These are phyloP conservation scores for Colletotrichum tabaci DNA, from an alignment of 2,329 filamentous ascomycete genomes.

Conservation along the genomic window DNA sequence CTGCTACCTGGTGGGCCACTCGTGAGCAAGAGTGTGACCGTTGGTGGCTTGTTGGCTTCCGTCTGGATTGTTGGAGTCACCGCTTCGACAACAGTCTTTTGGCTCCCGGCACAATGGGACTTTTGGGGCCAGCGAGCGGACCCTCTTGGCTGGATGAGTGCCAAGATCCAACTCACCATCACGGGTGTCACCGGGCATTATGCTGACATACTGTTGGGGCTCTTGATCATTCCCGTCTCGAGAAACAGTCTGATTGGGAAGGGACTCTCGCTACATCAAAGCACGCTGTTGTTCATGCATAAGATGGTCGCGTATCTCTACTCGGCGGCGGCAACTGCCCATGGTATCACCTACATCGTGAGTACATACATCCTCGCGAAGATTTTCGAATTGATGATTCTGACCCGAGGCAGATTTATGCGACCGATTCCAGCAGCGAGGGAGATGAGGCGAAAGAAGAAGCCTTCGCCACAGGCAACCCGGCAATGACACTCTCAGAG, in stretches of 20 bases:
- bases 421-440: constrained; percentile 14
- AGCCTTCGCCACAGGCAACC: constrained; percentile 40
- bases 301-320: constrained; percentile 31
- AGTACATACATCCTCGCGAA: background rate
- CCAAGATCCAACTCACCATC: constrained; percentile 34
- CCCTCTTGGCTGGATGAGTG: constrained; percentile 33
- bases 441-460: constrained; percentile 20
- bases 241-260: constrained; percentile 40
- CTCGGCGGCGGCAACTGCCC: constrained; percentile 16
- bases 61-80: constrained; percentile 35
- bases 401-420: background rate
- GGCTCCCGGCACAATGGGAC: constrained; percentile 24
- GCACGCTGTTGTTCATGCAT: constrained; percentile 40
- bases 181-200: constrained; percentile 41
- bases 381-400: background rate
- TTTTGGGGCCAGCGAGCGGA: constrained; percentile 35
- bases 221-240: constrained; percentile 39
- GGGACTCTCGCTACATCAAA: constrained; percentile 40
- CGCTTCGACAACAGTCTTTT: constrained; percentile 28
- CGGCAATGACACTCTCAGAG: constrained; percentile 35
- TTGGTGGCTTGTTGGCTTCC: constrained; percentile 24
- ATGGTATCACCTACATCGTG: constrained; percentile 39
- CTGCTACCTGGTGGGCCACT: background rate
- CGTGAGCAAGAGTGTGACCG: constrained; percentile 16
- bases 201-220: constrained; percentile 39